A percentile compares a stretch with the other conserved stretches of the same genome.
phyloP scores from a whole-genome alignment of 495 filamentous ascomycete species.

The Glarea lozoyensis region DNA sequence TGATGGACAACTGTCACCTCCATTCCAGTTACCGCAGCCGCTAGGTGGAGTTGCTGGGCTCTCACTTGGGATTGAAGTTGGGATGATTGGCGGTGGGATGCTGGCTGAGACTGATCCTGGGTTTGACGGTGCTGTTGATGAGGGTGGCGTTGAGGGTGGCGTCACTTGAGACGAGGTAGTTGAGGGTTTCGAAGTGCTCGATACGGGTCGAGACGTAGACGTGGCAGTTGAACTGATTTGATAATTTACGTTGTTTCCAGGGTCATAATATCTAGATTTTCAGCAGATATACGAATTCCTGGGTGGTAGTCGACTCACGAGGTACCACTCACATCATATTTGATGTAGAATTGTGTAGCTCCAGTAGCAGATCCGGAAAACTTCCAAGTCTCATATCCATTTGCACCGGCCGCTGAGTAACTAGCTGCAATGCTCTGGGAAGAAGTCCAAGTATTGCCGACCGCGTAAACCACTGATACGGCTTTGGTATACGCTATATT shows the following conservation, averaged over 20 bases:
- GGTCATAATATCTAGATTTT: slow-evolving; percentile 23
- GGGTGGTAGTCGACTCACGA: slow-evolving; percentile 9
- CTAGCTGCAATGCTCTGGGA: slow-evolving; percentile 16
- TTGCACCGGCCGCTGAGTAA: slow-evolving; percentile 13
- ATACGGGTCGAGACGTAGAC: neutral
- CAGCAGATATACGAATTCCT: neutral
- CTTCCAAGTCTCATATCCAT: slow-evolving; percentile 21
- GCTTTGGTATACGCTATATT: slow-evolving; percentile 23
- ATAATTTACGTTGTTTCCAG: slow-evolving; percentile 22
- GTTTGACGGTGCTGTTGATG: slow-evolving; percentile 4
- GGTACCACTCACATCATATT: slow-evolving; percentile 21
- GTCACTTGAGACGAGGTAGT: neutral
- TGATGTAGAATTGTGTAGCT: slow-evolving; percentile 25
- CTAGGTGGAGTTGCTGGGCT: slow-evolving; percentile 15
- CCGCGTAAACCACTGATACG: slow-evolving; percentile 22
- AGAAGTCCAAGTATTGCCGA: slow-evolving; percentile 17
- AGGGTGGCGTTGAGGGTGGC: slow-evolving; percentile 12
- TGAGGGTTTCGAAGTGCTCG: neutral
- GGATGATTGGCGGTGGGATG: slow-evolving; percentile 19
- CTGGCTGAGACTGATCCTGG: slow-evolving; percentile 12
- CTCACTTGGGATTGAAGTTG: slow-evolving; percentile 14
- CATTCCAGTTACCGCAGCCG: slow-evolving; percentile 23
- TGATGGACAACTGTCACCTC: slow-evolving; percentile 18
- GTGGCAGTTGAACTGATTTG: slow-evolving; percentile 3
- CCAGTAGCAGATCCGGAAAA: slow-evolving; percentile 23